phyloP scores from a whole-genome alignment of 331 rosid species.

The Cydonia oblonga region DNA sequence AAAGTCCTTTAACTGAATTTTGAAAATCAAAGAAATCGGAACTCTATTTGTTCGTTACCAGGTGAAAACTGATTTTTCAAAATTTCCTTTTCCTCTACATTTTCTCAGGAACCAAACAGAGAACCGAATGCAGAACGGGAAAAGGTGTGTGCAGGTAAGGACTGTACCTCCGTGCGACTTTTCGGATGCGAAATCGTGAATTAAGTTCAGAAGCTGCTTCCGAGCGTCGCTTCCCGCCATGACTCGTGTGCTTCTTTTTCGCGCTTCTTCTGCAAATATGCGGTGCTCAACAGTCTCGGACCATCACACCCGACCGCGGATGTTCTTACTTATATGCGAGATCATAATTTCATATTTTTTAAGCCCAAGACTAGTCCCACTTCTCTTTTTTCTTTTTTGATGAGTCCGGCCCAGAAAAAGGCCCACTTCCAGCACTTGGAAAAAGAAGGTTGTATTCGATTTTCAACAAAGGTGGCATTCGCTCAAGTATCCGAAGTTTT shows the following conservation, averaged over 20 bases:
- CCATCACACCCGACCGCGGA: background rate
- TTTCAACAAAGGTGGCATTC: too few species aligned
- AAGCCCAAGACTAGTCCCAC: background rate
- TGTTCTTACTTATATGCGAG: background rate
- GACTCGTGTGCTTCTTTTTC: background rate
- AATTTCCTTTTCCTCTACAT: background rate
- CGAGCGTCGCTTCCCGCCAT: conserved; percentile 55
- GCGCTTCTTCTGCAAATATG: background rate
- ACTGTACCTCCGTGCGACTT: conserved; percentile 59
- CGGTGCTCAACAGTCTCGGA: background rate
- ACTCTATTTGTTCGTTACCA: background rate
- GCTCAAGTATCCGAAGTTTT: too few species aligned
- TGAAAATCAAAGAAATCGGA: background rate
- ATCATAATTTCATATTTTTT: background rate
- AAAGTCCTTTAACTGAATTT: background rate
- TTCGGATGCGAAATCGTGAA: conserved; percentile 67
- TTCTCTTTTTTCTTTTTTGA: too few species aligned
- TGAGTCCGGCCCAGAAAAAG: too few species aligned
- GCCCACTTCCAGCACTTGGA: too few species aligned
- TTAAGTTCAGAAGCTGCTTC: conserved; percentile 49
- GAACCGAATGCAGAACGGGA: background rate
- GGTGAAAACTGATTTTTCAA: background rate
- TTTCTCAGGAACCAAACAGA: conserved; percentile 15
- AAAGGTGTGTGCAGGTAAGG: background rate
- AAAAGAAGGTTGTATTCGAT: too few species aligned